Base-by-base conservation (phyloP, 352 stramenopile species). In the Phytophthora megakarya region DNA sequence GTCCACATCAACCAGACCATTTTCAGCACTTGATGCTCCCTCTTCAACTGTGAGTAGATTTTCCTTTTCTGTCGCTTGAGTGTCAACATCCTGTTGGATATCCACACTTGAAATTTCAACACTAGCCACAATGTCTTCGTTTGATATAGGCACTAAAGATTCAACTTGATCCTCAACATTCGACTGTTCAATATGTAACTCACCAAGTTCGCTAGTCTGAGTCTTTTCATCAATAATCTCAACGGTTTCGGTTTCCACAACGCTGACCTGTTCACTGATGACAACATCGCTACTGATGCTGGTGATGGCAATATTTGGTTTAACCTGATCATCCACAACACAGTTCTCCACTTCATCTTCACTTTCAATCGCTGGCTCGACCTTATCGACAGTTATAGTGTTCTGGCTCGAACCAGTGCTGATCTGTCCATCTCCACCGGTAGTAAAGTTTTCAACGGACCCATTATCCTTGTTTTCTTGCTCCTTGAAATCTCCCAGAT, bases 1-100 rank as follows among this genome's bases (percentile, higher is more conserved):
- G 37, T 65, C 51, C 11, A 65, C 11, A 10, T 67, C 50, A 18
- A 42, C 21, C 6, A 65, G 26, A 45, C 28, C 52, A 16, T 54
- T 49, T 33, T 65, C 45, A 35, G 18, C 28, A 32, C 40, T 60
- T 19, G 16, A 2, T 26, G 16, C 18, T 3, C 8, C 50, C 32
- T 55, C 22, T 13, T 39, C 30, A 19, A 25, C 43, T 19, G 49
- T 21, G 33, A 15, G 10, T 43, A 37, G 49, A 26, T 18, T 49
- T 51, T 44, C n/a, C n/a, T n/a, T 30, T 15, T 25, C 33, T 16
- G 3, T 9, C 53, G 53, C 26, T 30, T 50, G 35, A 10, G 22
- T 19, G 25, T 67, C 19, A 8, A 26, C 43, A 21, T 15, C 5
- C 16, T 30, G 40, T 25, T 66, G 19, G 35, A 32, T 28, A 11